Percentiles rank a stretch among this genome's conserved stretches.
phyloP scores from a whole-genome alignment of 306 rosid genomes.

The Citrullus mucosospermus region DNA sequence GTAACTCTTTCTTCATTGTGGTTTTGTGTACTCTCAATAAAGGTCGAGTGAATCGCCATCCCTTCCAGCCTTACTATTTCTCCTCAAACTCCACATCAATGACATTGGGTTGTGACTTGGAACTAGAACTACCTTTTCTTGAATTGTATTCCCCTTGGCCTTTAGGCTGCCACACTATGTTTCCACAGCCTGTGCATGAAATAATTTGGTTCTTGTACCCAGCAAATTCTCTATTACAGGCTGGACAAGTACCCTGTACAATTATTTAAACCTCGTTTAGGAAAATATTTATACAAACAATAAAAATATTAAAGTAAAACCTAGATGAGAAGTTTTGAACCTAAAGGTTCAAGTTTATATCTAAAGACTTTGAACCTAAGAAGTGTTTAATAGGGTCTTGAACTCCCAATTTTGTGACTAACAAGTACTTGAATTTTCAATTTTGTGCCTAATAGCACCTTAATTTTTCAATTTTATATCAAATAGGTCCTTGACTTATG shows the following conservation, averaged over 20 bases:
- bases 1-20: neutral
- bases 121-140: slow-evolving; percentile 26
- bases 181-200: slow-evolving; percentile 71
- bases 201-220: slow-evolving; percentile 78
- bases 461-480: no score
- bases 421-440: no score
- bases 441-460: no score
- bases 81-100: slow-evolving; percentile 96
- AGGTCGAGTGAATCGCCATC: neutral
- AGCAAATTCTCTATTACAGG: slow-evolving; percentile 71
- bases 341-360: no score
- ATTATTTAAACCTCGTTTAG: neutral
- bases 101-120: slow-evolving; percentile 61
- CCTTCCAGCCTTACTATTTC: slow-evolving; percentile 29
- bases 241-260: slow-evolving; percentile 79
- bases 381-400: no score
- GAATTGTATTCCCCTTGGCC: slow-evolving; percentile 40
- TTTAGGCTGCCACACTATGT: slow-evolving; percentile 93
- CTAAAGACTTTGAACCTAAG: no score
- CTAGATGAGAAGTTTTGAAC: neutral
- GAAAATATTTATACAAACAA: neutral
- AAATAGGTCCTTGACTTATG: no score
- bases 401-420: no score
- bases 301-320: neutral
- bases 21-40: neutral